Evolutionary conservation across 495 filamentous ascomycete species (phyloP).

Genomic region (Tirmania nivea): DNA sequence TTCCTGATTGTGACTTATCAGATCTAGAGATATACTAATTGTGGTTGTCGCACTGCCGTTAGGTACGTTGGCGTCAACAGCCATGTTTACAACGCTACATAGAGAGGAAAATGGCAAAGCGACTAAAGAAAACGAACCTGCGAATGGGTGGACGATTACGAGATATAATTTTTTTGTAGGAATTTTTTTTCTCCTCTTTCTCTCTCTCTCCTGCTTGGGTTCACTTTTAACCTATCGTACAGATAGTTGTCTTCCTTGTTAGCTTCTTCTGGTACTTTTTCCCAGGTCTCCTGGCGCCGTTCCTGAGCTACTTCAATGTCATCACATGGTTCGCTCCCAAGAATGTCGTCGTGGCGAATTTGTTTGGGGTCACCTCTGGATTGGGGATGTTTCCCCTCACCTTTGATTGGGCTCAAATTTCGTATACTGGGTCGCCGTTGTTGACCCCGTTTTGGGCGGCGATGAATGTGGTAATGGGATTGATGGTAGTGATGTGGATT

Average conservation of each 20-base stretch:
- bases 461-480: slow-evolving; percentile 64
- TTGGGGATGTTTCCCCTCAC: slow-evolving; percentile 71
- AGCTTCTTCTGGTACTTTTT: slow-evolving; percentile 63
- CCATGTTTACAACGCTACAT: slow-evolving; percentile 71
- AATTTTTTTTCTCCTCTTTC: slow-evolving; percentile 1
- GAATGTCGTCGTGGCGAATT: slow-evolving; percentile 53
- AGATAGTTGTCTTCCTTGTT: slow-evolving; percentile 33
- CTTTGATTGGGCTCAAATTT: slow-evolving; percentile 86
- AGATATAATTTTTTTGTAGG: slow-evolving; percentile 61
- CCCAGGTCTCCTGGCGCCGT: slow-evolving; percentile 66
- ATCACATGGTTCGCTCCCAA: slow-evolving; percentile 76
- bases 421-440: slow-evolving; percentile 72
- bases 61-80: slow-evolving; percentile 63
- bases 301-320: slow-evolving; percentile 74
- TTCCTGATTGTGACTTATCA: background rate
- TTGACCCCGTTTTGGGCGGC: slow-evolving; percentile 84
- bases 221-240: background rate
- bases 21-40: background rate
- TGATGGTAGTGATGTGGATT: slow-evolving; percentile 77
- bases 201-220: background rate
- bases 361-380: slow-evolving; percentile 70
- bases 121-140: slow-evolving; percentile 20
- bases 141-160: slow-evolving; percentile 67
- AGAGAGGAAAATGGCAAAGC: slow-evolving; percentile 44
- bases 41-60: background rate